Evolutionary conservation across 495 filamentous ascomycete genomes (phyloP), one percentile per base, ranked within the genome.

Genomic region (Penicillium dipodomyicola): DNA sequence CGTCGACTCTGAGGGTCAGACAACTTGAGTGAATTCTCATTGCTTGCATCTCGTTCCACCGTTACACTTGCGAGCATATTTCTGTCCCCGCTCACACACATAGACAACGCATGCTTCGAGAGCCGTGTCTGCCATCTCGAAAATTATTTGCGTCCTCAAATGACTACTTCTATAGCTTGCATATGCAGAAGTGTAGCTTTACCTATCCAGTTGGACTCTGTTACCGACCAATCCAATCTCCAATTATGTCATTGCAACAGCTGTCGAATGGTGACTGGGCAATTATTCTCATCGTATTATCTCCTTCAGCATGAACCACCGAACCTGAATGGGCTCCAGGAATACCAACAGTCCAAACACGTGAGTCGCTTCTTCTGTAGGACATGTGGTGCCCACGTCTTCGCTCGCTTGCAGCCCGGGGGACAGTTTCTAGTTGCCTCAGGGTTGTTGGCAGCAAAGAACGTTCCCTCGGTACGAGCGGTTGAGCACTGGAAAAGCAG

Each of bases 381-480:
- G n/a, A 82, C 69, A 14, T 92, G 88, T 58, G 87, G 87, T 30
- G 82, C 83, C 25, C 84, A 88, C 59, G 72, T 85, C 58, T 84
- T 87, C 51, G 63, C 68, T 5, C 67, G 69, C 41, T 42, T 52
- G 27, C 58, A 63, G 51, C 54, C 67, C 4, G 60, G 49, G 6
- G 74, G 67, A 11, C 70, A 65, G 29, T 79, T 73, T 57, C 58
- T 70, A 35, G 81, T 84, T 46, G 68, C 64, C 25, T 79, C 68
- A 27, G 78, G 75, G 2, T 41, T 62, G 42, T 64, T 80, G 10
- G 63, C 76, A 19, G 68, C 71, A 15, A 61, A 64, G 32, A 60
- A 66, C 5, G 19, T 57, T 62, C 74, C 52, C 63, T 57, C 60
- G 67, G 76, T 79, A 15, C 61, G 73, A 37, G 65, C 65, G 17